These are phyloP conservation scores for Zizania latifolia DNA, from an alignment of 176 grass and related monocot genomes.

Conservation along the genomic window DNA sequence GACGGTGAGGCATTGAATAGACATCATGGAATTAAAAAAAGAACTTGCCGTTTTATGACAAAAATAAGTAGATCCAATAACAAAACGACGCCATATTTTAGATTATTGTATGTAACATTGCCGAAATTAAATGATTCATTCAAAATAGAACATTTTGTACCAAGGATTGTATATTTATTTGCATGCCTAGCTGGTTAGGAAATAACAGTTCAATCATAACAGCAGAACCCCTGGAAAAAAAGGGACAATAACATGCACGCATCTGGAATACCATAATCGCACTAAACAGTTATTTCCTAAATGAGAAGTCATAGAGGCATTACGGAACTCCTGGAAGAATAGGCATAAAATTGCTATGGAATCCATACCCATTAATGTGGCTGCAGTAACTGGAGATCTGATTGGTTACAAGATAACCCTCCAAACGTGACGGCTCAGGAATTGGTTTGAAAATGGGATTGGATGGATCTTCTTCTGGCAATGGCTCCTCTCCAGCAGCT, in stretches of 20 bases:
- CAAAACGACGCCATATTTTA: not conserved
- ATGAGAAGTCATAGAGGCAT: not conserved
- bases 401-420: constrained; percentile 95
- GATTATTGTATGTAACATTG: too few relatives aligned
- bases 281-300: not conserved
- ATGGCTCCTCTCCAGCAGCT: constrained; percentile 83
- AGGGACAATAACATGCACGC: too few relatives aligned
- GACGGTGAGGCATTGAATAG: not conserved
- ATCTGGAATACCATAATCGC: too few relatives aligned
- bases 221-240: too few relatives aligned
- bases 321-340: too few relatives aligned
- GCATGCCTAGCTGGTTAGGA: too few relatives aligned
- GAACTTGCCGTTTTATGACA: not conserved
- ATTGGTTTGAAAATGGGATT: constrained; percentile 93
- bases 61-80: not conserved
- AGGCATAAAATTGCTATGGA: not conserved
- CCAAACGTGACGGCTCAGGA: constrained; percentile 85
- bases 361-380: constrained; percentile 80
- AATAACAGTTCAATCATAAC: too few relatives aligned
- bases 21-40: not conserved
- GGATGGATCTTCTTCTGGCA: constrained; percentile 87
- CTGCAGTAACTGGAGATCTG: constrained; percentile 98
- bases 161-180: too few relatives aligned
- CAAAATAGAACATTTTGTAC: too few relatives aligned
- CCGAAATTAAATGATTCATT: too few relatives aligned